These are phyloP conservation scores for Luvunga scandens DNA, from an alignment of 345 rosid genomes.

Conservation along the genomic window DNA sequence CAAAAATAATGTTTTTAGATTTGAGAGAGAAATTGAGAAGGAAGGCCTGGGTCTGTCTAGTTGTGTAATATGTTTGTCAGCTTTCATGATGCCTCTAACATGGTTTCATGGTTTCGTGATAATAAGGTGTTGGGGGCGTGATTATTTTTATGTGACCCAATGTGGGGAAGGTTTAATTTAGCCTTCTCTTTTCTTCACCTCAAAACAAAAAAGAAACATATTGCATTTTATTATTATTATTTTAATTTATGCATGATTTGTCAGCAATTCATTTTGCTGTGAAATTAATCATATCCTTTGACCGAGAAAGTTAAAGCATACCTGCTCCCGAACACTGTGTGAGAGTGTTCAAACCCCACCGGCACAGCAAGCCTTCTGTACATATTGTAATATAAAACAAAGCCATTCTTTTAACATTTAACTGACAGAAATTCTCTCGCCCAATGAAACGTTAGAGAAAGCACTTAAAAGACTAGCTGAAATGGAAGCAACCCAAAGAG, in stretches of 20 bases:
- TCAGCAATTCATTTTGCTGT: slow-evolving; percentile 10
- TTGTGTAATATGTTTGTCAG: slow-evolving; percentile 36
- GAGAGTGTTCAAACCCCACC: slow-evolving; percentile 16
- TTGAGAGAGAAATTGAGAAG: not conserved
- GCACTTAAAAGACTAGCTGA: not conserved
- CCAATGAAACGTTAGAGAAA: not conserved
- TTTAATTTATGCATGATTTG: slow-evolving; percentile 15
- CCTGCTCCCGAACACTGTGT: slow-evolving; percentile 8
- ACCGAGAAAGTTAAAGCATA: slow-evolving; percentile 18
- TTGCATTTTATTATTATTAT: not conserved
- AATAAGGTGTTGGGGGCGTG: slow-evolving; percentile 60
- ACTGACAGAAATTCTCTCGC: not conserved
- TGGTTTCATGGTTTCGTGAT: slow-evolving; percentile 51
- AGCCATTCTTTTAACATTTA: not conserved
- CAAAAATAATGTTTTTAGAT: too few relatives aligned
- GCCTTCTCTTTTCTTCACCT: slow-evolving; percentile 11
- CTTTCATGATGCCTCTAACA: slow-evolving; percentile 58
- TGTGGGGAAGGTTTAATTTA: slow-evolving; percentile 37
- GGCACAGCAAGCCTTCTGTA: not conserved
- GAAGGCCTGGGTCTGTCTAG: slow-evolving; percentile 9
- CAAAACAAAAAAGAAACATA: not conserved
- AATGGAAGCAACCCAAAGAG: not conserved
- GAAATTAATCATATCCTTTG: slow-evolving; percentile 29
- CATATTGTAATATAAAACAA: too few relatives aligned
- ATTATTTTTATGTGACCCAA: slow-evolving; percentile 47